A percentile compares a stretch with the other conserved stretches of the same genome.
phyloP scores from a whole-genome alignment of 768 basidiomycete species.

The Tricholoma sp. region DNA sequence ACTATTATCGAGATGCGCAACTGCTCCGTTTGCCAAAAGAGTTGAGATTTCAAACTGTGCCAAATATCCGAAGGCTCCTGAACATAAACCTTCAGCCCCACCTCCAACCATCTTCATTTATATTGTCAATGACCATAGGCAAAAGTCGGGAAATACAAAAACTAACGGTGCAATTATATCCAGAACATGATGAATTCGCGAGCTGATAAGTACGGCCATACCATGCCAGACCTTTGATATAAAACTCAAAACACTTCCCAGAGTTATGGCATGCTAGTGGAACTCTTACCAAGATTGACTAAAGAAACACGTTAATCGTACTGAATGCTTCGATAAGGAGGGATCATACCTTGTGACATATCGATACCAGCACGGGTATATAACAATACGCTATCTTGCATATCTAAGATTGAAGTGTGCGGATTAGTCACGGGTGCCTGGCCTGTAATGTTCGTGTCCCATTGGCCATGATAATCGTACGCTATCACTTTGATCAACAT shows the following conservation, averaged over 20 bases:
- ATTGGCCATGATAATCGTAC: constrained; percentile 20
- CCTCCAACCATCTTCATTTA: constrained; percentile 13
- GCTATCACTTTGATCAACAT: no score
- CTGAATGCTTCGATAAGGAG: no score
- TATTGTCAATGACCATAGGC: neutral
- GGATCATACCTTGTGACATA: constrained; percentile 14
- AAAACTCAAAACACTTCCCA: no score
- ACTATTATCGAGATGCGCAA: constrained; percentile 8
- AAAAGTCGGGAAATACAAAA: neutral
- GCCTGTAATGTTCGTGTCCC: constrained; percentile 17
- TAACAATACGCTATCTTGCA: constrained; percentile 12
- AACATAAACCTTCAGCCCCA: constrained; percentile 10
- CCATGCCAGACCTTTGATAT: constrained; percentile 14
- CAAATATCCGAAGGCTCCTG: constrained; percentile 8
- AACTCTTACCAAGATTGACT: neutral
- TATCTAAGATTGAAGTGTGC: constrained; percentile 18
- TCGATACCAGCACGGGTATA: constrained; percentile 17
- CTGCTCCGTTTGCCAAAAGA: no score
- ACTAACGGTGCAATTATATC: constrained; percentile 8
- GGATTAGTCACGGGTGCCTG: constrained; percentile 17
- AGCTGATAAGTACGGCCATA: constrained; percentile 18
- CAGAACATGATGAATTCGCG: constrained; percentile 2
- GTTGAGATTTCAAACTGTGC: constrained; percentile 13
- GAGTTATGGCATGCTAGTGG: no score
- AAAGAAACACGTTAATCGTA: neutral